These are phyloP conservation scores for Pichia sp. DNA, from an alignment of 1,139 yeast genomes.

Conservation along the genomic window DNA sequence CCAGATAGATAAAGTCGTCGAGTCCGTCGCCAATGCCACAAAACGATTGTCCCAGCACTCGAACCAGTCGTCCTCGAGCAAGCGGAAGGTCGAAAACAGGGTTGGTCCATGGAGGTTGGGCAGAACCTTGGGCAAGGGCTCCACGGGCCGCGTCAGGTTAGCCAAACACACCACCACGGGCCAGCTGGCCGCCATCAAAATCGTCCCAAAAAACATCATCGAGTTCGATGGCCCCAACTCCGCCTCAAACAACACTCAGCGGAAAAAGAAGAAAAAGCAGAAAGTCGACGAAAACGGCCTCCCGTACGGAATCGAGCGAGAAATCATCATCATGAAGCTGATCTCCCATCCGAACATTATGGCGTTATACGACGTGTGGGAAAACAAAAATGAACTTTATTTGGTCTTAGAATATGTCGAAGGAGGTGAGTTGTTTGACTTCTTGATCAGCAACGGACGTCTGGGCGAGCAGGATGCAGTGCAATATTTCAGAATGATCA, in stretches of 20 bases:
- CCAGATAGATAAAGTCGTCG: conserved; percentile 33
- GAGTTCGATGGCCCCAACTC: conserved; percentile 14
- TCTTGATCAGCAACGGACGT: conserved; percentile 75
- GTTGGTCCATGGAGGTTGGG: conserved; percentile 83
- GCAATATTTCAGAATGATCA: conserved; percentile 68
- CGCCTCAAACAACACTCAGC: conserved; percentile 6
- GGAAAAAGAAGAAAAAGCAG: conserved; percentile 13
- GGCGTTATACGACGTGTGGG: conserved; percentile 79
- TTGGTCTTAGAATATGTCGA: conserved; percentile 75
- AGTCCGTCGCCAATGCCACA: conserved; percentile 53
- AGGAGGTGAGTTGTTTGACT: conserved; percentile 78
- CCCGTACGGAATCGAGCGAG: conserved; percentile 80
- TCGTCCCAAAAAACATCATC: conserved; percentile 55
- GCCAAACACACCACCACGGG: conserved; percentile 69
- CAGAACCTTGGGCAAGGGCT: conserved; percentile 74
- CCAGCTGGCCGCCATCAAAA: conserved; percentile 76
- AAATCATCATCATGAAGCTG: conserved; percentile 76
- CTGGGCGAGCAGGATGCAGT: conserved; percentile 72
- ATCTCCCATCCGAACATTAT: conserved; percentile 73
- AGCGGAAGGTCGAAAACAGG: conserved; percentile 51
- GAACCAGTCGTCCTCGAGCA: conserved; percentile 40
- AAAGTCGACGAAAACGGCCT: conserved; percentile 37
- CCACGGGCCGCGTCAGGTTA: conserved; percentile 72
- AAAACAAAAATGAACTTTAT: conserved; percentile 69
- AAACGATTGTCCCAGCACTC: conserved; percentile 56